phyloP scores from a whole-genome alignment of 2,329 filamentous ascomycete species.

The Rhinocladiella mackenziei region DNA sequence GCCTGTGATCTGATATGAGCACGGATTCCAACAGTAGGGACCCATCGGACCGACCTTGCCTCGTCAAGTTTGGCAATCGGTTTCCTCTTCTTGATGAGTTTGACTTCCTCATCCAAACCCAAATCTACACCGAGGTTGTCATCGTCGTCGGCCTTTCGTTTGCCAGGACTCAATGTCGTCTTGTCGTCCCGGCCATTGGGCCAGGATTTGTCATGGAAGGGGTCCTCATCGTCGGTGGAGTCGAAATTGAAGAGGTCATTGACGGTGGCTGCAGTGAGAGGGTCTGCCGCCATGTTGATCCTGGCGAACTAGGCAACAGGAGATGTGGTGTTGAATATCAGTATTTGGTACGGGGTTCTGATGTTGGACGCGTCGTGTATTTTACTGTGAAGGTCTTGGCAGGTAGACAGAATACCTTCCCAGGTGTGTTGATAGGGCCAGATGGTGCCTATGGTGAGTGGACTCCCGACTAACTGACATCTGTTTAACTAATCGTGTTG shows the following conservation, averaged over 20 bases:
- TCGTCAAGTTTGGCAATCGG: constrained; percentile 87
- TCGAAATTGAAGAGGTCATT: constrained; percentile 76
- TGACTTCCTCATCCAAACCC: constrained; percentile 82
- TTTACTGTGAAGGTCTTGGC: no score
- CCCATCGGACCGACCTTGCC: constrained; percentile 50
- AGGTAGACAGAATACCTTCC: no score
- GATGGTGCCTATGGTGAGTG: no score
- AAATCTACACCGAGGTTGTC: constrained; percentile 55
- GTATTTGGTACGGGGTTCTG: neutral
- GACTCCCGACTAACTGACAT: no score
- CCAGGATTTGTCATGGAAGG: constrained; percentile 29
- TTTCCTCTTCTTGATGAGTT: constrained; percentile 70
- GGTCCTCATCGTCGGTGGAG: constrained; percentile 40
- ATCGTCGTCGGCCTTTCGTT: constrained; percentile 45
- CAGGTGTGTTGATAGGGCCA: no score
- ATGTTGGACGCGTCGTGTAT: constrained; percentile 1
- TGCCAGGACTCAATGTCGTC: constrained; percentile 20
- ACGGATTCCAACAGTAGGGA: neutral
- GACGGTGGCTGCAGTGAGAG: constrained; percentile 45
- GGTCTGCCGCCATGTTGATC: constrained; percentile 23
- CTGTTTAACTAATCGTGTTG: neutral
- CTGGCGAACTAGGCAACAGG: no score
- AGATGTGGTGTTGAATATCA: neutral
- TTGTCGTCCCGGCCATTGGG: constrained; percentile 25
- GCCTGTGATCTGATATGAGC: constrained; percentile 43